A percentile compares a stretch with the other conserved stretches of the same genome.
These are phyloP conservation scores for Arthrobotrys iridis DNA, from an alignment of 2,329 filamentous ascomycete genomes.

Conservation along the genomic window DNA sequence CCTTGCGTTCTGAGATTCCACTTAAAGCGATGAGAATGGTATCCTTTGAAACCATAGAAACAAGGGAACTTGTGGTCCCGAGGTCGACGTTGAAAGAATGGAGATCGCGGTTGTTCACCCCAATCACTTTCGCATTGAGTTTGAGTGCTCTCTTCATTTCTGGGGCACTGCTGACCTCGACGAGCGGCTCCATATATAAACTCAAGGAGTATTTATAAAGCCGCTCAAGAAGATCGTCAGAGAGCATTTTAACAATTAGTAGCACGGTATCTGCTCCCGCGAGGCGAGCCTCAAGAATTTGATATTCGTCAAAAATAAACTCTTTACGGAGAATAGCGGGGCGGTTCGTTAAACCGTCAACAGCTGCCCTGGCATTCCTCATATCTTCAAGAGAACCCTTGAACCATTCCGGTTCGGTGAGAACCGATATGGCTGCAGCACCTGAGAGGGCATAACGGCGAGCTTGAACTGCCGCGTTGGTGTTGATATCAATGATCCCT, in stretches of 20 bases:
- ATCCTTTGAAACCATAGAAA: conserved; percentile 83
- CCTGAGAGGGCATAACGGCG: conserved; percentile 91
- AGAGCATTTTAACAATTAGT: conserved; percentile 98
- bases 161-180: conserved; percentile 93
- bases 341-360: conserved; percentile 90
- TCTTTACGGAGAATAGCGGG: conserved; percentile 94
- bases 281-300: conserved; percentile 91
- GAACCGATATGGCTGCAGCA: conserved; percentile 96
- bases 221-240: conserved; percentile 74
- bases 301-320: conserved; percentile 97
- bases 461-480: conserved; percentile 89
- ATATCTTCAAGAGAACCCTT: conserved; percentile 97
- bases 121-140: conserved; percentile 88
- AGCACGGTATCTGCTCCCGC: conserved; percentile 94
- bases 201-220: conserved; percentile 89
- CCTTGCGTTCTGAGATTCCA: conserved; percentile 87
- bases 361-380: conserved; percentile 81
- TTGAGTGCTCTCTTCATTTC: conserved; percentile 91
- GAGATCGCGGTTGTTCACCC: conserved; percentile 96
- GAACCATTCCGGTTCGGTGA: conserved; percentile 99
- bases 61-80: conserved; percentile 85
- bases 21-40: conserved; percentile 94
- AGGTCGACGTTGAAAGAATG: conserved; percentile 97
- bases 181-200: conserved; percentile 95
- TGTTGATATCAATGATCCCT: conserved; percentile 86